Percentiles rank a stretch among this genome's conserved stretches.
These are phyloP conservation scores for Cephaloascus albidus DNA, from an alignment of 805 yeast genomes.

Conservation along the genomic window DNA sequence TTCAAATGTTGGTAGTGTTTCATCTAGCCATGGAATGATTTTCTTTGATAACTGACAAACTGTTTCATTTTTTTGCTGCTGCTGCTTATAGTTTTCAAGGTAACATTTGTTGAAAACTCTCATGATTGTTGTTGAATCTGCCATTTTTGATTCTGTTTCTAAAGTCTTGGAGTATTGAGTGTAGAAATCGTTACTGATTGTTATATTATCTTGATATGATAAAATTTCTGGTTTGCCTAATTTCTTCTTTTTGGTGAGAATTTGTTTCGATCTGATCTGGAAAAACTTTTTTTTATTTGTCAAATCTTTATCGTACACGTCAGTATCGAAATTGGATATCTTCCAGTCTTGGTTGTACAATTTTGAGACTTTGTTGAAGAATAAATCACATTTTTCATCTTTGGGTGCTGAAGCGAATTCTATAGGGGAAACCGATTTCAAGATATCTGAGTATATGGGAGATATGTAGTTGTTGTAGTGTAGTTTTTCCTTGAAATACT, in stretches of 20 bases:
- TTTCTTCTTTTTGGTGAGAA: slow-evolving; percentile 1
- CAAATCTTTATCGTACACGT: background rate
- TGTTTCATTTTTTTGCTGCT: slow-evolving; percentile 1
- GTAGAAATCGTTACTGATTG: slow-evolving; percentile 10
- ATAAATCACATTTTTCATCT: background rate
- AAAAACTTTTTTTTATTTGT: slow-evolving; percentile 1
- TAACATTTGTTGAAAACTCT: slow-evolving; percentile 23
- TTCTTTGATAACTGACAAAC: slow-evolving; percentile 10
- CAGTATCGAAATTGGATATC: background rate
- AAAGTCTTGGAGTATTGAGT: slow-evolving; percentile 8
- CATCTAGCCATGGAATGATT: slow-evolving; percentile 18
- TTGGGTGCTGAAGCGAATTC: background rate
- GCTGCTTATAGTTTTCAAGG: slow-evolving; percentile 4
- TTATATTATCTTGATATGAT: slow-evolving; percentile 6
- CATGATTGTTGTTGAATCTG: slow-evolving; percentile 18
- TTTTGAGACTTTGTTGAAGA: background rate
- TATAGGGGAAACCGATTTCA: background rate
- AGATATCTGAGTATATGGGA: background rate
- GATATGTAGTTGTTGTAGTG: background rate
- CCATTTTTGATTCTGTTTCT: slow-evolving; percentile 15
- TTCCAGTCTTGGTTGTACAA: background rate
- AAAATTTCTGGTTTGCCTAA: slow-evolving; percentile 1
- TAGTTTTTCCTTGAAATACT: background rate
- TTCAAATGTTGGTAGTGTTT: slow-evolving; percentile 14
- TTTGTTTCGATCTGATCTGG: slow-evolving; percentile 1